These are phyloP conservation scores for Vinca major DNA, from an alignment of 305 asterid genomes.

Conservation along the genomic window DNA sequence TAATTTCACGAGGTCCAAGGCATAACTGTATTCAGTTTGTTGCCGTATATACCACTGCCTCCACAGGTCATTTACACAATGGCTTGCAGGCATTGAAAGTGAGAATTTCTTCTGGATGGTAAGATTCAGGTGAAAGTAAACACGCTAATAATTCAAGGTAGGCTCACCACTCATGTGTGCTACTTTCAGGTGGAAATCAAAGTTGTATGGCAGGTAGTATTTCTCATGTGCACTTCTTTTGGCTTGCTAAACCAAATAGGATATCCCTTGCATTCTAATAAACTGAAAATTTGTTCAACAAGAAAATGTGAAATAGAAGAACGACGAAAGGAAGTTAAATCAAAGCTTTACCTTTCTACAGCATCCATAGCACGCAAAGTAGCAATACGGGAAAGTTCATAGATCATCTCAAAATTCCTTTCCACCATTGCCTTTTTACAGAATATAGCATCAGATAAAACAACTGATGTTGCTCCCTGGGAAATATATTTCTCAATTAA, in stretches of 20 bases:
- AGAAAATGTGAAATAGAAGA: not conserved
- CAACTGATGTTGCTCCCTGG: slow-evolving; percentile 68
- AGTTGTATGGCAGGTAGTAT: not conserved
- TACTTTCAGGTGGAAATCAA: not conserved
- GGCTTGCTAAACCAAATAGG: not conserved
- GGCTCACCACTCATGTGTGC: not conserved
- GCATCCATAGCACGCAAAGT: slow-evolving; percentile 40
- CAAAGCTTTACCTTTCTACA: slow-evolving; percentile 29
- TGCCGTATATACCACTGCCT: not conserved
- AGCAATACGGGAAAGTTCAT: slow-evolving; percentile 47
- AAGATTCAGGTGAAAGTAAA: not conserved
- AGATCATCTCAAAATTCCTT: slow-evolving; percentile 31
- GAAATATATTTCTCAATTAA: slow-evolving; percentile 43
- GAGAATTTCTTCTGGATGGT: not conserved
- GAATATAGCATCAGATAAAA: slow-evolving; percentile 85
- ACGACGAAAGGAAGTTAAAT: not conserved
- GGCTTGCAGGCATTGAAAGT: not conserved
- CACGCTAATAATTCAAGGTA: not conserved
- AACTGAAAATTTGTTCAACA: not conserved
- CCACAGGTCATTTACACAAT: not conserved
- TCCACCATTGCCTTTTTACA: slow-evolving; percentile 45
- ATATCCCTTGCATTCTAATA: not conserved
- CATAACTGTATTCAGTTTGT: not conserved
- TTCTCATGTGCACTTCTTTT: not conserved
- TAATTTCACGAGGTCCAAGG: not conserved